Evolutionary conservation across 306 rosid species (phyloP).

Genomic region (Casuarina equisetifolia): DNA sequence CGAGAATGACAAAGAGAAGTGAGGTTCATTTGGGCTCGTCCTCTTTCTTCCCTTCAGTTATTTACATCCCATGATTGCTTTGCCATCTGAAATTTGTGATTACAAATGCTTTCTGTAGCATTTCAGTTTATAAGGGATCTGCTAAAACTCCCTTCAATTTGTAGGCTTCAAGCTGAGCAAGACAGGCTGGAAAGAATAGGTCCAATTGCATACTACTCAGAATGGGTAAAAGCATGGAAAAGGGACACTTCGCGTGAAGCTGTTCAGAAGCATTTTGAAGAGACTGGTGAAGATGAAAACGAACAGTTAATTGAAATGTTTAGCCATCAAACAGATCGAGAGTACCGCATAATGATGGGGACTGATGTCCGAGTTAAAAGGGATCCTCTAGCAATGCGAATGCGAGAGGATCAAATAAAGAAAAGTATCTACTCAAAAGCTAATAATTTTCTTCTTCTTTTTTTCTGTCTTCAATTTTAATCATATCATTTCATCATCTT

Average conservation of each 20-base stretch:
- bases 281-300: constrained; percentile 88
- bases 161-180: constrained; percentile 82
- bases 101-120: constrained; percentile 7
- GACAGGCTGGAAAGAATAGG: constrained; percentile 70
- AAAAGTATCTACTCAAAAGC: constrained; percentile 69
- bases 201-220: constrained; percentile 78
- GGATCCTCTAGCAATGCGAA: constrained; percentile 96
- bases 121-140: constrained; percentile 21
- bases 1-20: neutral
- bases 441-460: constrained; percentile 33
- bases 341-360: constrained; percentile 98
- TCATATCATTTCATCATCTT: constrained; percentile 14
- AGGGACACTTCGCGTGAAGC: constrained; percentile 81
- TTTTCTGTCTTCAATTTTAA: constrained; percentile 23
- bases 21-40: neutral
- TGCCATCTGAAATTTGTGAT: constrained; percentile 25
- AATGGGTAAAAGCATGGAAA: constrained; percentile 96
- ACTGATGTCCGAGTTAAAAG: constrained; percentile 81
- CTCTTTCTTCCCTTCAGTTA: constrained; percentile 11
- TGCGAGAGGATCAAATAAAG: constrained; percentile 93
- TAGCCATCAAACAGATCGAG: constrained; percentile 76
- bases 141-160: constrained; percentile 17
- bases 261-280: constrained; percentile 85
- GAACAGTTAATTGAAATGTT: constrained; percentile 86
- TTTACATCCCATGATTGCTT: constrained; percentile 20